These are phyloP conservation scores for Suillus variegatus DNA, from an alignment of 768 basidiomycete genomes.

Conservation along the genomic window DNA sequence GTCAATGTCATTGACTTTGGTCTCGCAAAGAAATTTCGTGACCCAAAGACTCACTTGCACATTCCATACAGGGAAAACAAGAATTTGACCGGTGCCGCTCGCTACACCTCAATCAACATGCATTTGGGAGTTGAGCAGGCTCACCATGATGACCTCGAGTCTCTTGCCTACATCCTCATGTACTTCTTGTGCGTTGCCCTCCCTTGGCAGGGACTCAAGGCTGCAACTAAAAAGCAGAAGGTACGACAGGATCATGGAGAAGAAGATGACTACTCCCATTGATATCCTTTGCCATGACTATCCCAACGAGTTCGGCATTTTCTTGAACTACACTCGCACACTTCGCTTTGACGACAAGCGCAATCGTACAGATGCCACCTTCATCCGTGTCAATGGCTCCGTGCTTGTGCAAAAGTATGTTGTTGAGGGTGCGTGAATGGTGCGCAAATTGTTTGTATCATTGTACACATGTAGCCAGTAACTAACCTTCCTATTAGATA, in stretches of 20 bases:
- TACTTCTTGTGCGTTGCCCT: slow-evolving; percentile 99
- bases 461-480: too few species aligned
- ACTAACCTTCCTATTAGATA: too few species aligned
- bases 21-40: slow-evolving; percentile 99
- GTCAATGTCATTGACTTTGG: slow-evolving; percentile 99
- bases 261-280: slow-evolving; percentile 99
- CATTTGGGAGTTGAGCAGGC: slow-evolving; percentile 98
- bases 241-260: slow-evolving; percentile 99
- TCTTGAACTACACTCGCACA: slow-evolving; percentile 98
- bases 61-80: slow-evolving; percentile 99
- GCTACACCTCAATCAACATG: slow-evolving; percentile 99
- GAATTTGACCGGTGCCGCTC: slow-evolving; percentile 97
- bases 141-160: slow-evolving; percentile 95
- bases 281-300: slow-evolving; percentile 98
- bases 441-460: too few species aligned
- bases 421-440: too few species aligned
- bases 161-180: too few species aligned
- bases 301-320: slow-evolving; percentile 99
- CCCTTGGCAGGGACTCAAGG: slow-evolving; percentile 99
- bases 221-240: slow-evolving; percentile 99
- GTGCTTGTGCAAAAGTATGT: too few species aligned
- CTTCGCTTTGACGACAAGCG: slow-evolving; percentile 98
- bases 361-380: too few species aligned
- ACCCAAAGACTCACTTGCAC: slow-evolving; percentile 99
- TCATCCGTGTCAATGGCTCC: too few species aligned